Conservation (phyloP, 257 asterid species). For the Salvia hispanica region DNA sequence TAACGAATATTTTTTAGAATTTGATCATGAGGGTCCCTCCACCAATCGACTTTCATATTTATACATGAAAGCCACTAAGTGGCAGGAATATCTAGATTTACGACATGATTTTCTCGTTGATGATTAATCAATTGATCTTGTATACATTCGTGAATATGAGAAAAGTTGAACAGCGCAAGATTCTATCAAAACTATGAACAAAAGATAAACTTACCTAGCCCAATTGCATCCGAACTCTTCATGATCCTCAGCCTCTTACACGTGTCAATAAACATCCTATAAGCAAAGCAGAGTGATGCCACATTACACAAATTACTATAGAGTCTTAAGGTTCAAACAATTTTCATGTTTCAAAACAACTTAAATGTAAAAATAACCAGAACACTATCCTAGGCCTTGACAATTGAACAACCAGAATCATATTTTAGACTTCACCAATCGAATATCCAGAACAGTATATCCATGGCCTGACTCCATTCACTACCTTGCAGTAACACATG, state of each 20-base stretch:
- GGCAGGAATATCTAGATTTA: neutral
- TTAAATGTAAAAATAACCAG: neutral
- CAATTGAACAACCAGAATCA: slow-evolving; percentile 18
- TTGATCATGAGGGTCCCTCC: neutral
- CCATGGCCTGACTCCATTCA: neutral
- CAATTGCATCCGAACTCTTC: slow-evolving; percentile 39
- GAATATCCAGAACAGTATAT: neutral
- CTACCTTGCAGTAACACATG: neutral
- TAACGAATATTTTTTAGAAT: neutral
- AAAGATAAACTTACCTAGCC: slow-evolving; percentile 28
- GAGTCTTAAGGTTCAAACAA: neutral
- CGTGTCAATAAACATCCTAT: slow-evolving; percentile 34
- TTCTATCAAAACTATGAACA: neutral
- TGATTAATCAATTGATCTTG: slow-evolving; percentile 8
- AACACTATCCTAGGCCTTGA: slow-evolving; percentile 11
- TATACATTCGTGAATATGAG: slow-evolving; percentile 8
- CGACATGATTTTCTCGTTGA: neutral
- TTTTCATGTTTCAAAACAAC: neutral
- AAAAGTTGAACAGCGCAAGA: neutral
- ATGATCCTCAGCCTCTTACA: slow-evolving; percentile 41
- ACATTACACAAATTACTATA: neutral
- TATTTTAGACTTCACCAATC: neutral
- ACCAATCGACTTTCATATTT: slow-evolving; percentile 4
- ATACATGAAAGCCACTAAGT: neutral
- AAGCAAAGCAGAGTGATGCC: slow-evolving; percentile 2